Conservation (phyloP, 192 early-diverging fungal species). For the Dimargaris cristalligena region DNA sequence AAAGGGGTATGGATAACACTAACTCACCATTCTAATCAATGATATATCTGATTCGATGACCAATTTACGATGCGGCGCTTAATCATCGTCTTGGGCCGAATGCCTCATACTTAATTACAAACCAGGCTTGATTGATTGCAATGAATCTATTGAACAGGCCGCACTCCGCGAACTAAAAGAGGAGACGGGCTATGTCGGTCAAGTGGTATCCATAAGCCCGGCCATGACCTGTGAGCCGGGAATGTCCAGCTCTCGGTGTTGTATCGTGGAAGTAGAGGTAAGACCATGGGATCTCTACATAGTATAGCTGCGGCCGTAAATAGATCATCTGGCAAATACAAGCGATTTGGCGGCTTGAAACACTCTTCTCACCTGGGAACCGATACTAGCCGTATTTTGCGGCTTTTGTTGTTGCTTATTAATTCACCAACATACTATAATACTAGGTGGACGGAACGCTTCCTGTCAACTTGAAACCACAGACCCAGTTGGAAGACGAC, state of each 20-base stretch:
- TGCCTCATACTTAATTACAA: no score
- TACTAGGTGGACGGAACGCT: slow-evolving; percentile 14
- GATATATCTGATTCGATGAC: neutral
- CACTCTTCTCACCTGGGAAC: no score
- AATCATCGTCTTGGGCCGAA: neutral
- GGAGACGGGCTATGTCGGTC: slow-evolving; percentile 16
- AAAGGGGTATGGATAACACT: no score
- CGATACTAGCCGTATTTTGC: no score
- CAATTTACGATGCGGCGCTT: neutral
- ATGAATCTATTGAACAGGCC: slow-evolving; percentile 20
- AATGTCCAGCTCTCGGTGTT: slow-evolving; percentile 26
- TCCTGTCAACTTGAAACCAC: slow-evolving; percentile 14
- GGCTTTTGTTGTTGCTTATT: no score
- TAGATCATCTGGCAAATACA: no score
- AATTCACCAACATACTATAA: no score
- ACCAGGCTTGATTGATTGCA: slow-evolving; percentile 14
- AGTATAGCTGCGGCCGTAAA: neutral
- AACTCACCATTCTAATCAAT: neutral
- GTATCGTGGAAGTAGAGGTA: slow-evolving; percentile 23
- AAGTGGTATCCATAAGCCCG: neutral
- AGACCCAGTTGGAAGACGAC: slow-evolving; percentile 25
- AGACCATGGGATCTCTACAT: neutral
- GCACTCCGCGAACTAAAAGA: slow-evolving; percentile 23
- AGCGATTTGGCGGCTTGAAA: no score
- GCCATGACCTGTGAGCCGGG: slow-evolving; percentile 29